A percentile compares a stretch with the other conserved stretches of the same genome.
phyloP scores from a whole-genome alignment of 2,329 filamentous ascomycete genomes.

The Ilyonectria sp. region DNA sequence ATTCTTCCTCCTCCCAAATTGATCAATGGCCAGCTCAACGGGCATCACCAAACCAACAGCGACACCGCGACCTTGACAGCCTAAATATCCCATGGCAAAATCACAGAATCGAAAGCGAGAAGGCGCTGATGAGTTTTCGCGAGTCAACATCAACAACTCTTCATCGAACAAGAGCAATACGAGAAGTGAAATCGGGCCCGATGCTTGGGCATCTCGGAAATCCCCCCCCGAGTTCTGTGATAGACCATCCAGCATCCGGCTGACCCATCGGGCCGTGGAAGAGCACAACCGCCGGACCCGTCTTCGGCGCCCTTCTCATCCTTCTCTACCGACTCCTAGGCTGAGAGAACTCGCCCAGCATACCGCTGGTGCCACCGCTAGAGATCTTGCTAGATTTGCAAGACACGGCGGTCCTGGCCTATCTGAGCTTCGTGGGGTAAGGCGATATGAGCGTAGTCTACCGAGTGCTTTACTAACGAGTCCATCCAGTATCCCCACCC shows the following conservation, averaged over 20 bases:
- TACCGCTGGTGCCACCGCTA: not conserved
- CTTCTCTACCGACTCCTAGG: not conserved
- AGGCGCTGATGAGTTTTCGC: not conserved
- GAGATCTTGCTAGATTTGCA: conserved; percentile 42
- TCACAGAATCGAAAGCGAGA: not conserved
- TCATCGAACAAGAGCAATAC: not conserved
- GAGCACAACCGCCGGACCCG: conserved; percentile 21
- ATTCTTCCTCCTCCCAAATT: too few species aligned
- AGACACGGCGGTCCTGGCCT: conserved; percentile 47
- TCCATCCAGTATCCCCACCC: not conserved
- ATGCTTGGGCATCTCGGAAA: not conserved
- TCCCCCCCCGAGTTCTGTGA: conserved; percentile 31
- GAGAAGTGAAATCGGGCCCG: not conserved
- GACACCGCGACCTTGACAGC: too few species aligned
- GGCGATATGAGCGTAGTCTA: not conserved
- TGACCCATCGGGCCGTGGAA: conserved; percentile 16
- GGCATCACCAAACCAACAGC: too few species aligned
- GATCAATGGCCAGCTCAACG: too few species aligned
- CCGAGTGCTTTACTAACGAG: not conserved
- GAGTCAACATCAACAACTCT: not conserved
- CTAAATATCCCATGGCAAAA: not conserved
- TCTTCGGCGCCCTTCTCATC: conserved; percentile 5
- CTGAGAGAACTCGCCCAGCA: not conserved
- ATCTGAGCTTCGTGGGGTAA: conserved; percentile 39
- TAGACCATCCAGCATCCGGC: conserved; percentile 16